Percentiles rank a stretch among this genome's conserved stretches.
Evolutionary conservation across 2,329 filamentous ascomycete species (phyloP).

Genomic region (Pestalotiopsis sp.): DNA sequence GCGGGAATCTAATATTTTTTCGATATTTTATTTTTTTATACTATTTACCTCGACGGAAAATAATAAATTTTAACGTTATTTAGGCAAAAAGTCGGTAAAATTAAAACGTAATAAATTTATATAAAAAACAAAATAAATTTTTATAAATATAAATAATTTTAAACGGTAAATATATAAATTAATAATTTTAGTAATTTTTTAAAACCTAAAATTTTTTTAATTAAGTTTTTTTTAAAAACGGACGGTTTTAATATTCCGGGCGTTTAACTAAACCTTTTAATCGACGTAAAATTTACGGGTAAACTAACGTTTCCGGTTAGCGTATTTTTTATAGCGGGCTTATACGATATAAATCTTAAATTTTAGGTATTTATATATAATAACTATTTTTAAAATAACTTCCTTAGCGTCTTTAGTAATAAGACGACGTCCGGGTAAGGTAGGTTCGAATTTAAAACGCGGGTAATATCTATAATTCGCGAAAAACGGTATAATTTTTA

Average conservation of each 20-base stretch:
- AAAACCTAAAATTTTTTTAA: background rate
- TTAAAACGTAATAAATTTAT: background rate
- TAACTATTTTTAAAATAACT: background rate
- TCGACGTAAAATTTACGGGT: background rate
- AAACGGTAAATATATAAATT: background rate
- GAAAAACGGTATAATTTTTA: background rate
- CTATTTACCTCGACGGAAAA: background rate
- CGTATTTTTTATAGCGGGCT: background rate
- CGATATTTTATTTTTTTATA: background rate
- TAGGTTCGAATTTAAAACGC: background rate
- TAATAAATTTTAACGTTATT: background rate
- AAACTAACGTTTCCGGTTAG: background rate
- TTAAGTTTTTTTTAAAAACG: background rate
- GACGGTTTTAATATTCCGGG: background rate
- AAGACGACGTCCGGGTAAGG: fast-evolving
- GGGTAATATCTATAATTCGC: background rate
- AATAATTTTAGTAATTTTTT: background rate
- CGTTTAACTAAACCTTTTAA: background rate
- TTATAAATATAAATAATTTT: background rate
- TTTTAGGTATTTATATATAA: background rate
- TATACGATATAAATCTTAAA: too few species aligned
- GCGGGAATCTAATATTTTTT: background rate
- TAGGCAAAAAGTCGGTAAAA: background rate
- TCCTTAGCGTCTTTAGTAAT: background rate
- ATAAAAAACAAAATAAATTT: background rate